Conservation (phyloP, 78 protist genomes). For the Polysphondylium violaceum region DNA sequence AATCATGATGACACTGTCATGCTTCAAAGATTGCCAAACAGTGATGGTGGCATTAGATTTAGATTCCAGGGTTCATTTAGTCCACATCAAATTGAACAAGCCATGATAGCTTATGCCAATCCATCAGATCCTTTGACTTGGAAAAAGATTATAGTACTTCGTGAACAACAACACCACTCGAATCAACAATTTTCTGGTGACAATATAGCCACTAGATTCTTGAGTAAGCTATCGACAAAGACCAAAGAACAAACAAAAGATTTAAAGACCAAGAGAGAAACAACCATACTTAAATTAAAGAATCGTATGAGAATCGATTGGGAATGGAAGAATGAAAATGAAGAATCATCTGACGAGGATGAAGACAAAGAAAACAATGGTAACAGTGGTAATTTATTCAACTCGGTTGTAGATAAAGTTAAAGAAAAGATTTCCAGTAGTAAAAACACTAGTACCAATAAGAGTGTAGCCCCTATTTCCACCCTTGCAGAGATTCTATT, state of each 20-base stretch:
- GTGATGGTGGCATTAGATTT: slow-evolving; percentile 49
- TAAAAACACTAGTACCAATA: neutral
- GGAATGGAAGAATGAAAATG: slow-evolving; percentile 48
- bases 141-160: slow-evolving; percentile 20
- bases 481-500: neutral
- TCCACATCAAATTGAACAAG: slow-evolving; percentile 39
- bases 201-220: slow-evolving; percentile 47
- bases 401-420: slow-evolving; percentile 6
- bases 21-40: slow-evolving; percentile 58
- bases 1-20: slow-evolving; percentile 72
- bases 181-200: slow-evolving; percentile 12
- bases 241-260: slow-evolving; percentile 32
- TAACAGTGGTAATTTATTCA: slow-evolving; percentile 11
- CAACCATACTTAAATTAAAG: slow-evolving; percentile 48
- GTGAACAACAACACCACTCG: slow-evolving; percentile 58
- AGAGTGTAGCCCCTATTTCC: neutral
- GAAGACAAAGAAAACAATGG: neutral
- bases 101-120: slow-evolving; percentile 4
- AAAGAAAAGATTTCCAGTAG: slow-evolving; percentile 10
- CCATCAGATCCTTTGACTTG: slow-evolving; percentile 64
- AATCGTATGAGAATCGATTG: slow-evolving; percentile 51
- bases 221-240: slow-evolving; percentile 32
- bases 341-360: neutral
- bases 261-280: slow-evolving; percentile 51
- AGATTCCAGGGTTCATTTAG: slow-evolving; percentile 35